Evolutionary conservation across 2,329 filamentous ascomycete species (phyloP).

Genomic region (Colletotrichum incanum): DNA sequence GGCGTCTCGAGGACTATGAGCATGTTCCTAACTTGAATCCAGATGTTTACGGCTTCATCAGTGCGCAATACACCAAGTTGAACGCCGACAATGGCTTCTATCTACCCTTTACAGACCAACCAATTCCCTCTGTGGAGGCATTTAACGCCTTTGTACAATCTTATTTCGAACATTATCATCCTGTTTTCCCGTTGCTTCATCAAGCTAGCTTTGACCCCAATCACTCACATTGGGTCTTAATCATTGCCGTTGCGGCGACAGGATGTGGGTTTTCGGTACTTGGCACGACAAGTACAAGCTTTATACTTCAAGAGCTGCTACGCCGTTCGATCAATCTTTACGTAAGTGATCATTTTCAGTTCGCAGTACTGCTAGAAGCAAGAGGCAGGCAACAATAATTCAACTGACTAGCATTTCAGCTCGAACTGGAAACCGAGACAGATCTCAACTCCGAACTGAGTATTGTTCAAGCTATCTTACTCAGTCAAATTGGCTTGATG

Average conservation of each 20-base stretch:
- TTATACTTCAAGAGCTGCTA: neutral
- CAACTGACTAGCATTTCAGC: neutral
- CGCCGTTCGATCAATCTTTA: conserved; percentile 6
- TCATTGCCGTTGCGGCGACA: neutral
- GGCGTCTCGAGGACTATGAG: conserved; percentile 3
- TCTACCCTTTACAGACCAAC: neutral
- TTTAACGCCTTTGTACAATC: neutral
- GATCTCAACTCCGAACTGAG: neutral
- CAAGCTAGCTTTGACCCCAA: neutral
- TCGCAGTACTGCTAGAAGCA: neutral
- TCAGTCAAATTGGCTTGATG: conserved; percentile 19
- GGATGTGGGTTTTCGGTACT: conserved; percentile 1
- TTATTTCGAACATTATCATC: conserved; percentile 7
- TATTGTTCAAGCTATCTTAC: neutral
- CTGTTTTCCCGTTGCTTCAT: conserved; percentile 3
- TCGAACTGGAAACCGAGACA: neutral
- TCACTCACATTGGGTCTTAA: neutral
- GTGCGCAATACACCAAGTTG: neutral
- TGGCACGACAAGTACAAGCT: neutral
- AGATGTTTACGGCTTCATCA: neutral
- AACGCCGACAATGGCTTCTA: neutral
- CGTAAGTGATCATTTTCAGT: neutral
- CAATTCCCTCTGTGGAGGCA: neutral
- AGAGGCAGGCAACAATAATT: neutral
- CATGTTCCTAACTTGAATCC: neutral